These are phyloP conservation scores for Neurospora sp. DNA, from an alignment of 495 filamentous ascomycete genomes.

Conservation along the genomic window DNA sequence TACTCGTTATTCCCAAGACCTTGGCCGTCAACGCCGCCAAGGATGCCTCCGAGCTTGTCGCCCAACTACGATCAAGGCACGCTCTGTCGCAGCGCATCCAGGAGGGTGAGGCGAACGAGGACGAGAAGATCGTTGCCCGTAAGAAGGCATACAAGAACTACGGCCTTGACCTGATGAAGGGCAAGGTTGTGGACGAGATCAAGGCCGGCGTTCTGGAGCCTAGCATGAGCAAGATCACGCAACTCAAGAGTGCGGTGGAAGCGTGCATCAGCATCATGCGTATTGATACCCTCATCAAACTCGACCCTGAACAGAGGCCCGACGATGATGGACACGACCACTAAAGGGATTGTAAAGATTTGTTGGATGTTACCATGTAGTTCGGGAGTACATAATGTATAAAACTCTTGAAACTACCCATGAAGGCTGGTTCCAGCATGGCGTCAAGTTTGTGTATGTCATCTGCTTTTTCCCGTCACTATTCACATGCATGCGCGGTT, in stretches of 20 bases:
- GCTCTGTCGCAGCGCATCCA: constrained; percentile 85
- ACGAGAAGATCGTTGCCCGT: constrained; percentile 78
- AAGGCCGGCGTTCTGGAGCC: constrained; percentile 95
- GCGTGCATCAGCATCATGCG: constrained; percentile 99
- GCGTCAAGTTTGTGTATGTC: background rate
- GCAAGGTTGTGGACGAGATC: constrained; percentile 84
- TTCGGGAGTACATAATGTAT: background rate
- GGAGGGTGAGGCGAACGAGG: constrained; percentile 70
- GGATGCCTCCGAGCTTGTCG: constrained; percentile 88
- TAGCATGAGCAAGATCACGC: constrained; percentile 95
- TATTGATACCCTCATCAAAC: constrained; percentile 97
- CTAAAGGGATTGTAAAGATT: constrained; percentile 22
- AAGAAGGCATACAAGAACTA: constrained; percentile 99
- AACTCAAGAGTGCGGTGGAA: constrained; percentile 97
- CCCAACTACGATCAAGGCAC: constrained; percentile 89
- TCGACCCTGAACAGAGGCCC: constrained; percentile 79
- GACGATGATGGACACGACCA: constrained; percentile 73
- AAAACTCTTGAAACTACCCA: background rate
- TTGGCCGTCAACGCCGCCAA: constrained; percentile 95
- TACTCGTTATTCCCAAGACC: constrained; percentile 93
- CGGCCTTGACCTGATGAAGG: constrained; percentile 81
- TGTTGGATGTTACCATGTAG: background rate
- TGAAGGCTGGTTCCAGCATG: background rate
- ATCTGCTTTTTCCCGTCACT: background rate
- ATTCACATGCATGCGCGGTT: background rate